phyloP scores from a whole-genome alignment of 331 rosid genomes.

The Prunus yedoensis region DNA sequence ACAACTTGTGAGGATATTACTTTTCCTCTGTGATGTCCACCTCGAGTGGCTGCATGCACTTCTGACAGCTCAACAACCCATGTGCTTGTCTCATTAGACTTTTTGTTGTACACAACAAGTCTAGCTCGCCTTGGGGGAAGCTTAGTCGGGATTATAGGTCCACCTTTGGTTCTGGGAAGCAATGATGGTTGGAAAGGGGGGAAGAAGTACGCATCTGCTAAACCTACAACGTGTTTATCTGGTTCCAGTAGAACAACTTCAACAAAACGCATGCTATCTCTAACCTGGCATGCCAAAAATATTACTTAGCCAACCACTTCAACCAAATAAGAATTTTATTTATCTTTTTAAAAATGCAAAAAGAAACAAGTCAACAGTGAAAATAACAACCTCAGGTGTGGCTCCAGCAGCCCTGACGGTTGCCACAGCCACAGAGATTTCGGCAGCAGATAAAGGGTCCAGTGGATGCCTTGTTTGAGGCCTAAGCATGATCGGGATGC shows the following conservation, averaged over 20 bases:
- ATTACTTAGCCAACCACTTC: constrained; percentile 14
- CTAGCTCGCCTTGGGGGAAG: constrained; percentile 96
- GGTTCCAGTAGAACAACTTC: constrained; percentile 87
- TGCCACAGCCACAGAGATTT: constrained; percentile 89
- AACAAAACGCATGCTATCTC: constrained; percentile 93
- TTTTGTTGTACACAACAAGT: constrained; percentile 81
- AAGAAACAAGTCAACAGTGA: constrained; percentile 10
- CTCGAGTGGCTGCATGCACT: constrained; percentile 97
- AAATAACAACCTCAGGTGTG: constrained; percentile 84
- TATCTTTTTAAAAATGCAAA: not conserved
- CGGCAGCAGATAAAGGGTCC: constrained; percentile 91
- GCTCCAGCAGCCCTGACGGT: constrained; percentile 97
- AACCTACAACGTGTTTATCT: constrained; percentile 81
- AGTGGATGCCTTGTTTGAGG: constrained; percentile 86
- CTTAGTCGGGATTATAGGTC: constrained; percentile 75
- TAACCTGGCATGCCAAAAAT: constrained; percentile 49
- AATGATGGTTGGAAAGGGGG: constrained; percentile 98
- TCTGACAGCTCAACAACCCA: constrained; percentile 88
- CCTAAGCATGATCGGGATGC: constrained; percentile 65
- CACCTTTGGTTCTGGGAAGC: constrained; percentile 83
- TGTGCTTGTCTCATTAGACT: constrained; percentile 70
- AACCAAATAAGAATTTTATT: constrained; percentile 1
- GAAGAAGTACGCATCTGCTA: constrained; percentile 95
- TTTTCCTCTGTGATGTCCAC: constrained; percentile 97
- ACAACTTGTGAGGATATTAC: constrained; percentile 75